These are phyloP conservation scores for Trichothecium roseum DNA, from an alignment of 2,329 filamentous ascomycete genomes.

Conservation along the genomic window DNA sequence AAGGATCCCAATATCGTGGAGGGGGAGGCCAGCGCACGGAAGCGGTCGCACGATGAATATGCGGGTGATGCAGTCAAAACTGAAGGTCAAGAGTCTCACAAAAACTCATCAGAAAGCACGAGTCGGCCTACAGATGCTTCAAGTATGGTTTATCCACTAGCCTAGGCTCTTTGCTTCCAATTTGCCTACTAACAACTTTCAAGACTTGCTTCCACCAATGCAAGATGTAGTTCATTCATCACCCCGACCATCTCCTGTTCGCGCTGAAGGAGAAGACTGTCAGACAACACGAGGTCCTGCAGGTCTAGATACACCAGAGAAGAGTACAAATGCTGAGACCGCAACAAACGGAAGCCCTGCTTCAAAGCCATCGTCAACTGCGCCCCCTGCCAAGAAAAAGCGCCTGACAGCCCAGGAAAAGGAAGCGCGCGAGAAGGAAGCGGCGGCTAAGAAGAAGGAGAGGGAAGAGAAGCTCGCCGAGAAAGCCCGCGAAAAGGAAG, in stretches of 20 bases:
- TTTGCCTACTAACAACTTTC: constrained; percentile 7
- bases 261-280: constrained; percentile 32
- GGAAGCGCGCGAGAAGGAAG: constrained; percentile 25
- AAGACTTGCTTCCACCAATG: constrained; percentile 14
- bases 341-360: constrained; percentile 4
- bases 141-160: too few relatives aligned
- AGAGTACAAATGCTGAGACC: constrained; percentile 6
- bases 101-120: not conserved
- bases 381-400: constrained; percentile 27
- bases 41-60: constrained; percentile 37
- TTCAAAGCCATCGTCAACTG: constrained; percentile 9
- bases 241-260: constrained; percentile 17
- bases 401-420: constrained; percentile 30
- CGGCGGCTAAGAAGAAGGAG: constrained; percentile 22
- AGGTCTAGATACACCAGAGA: constrained; percentile 21
- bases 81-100: too few relatives aligned
- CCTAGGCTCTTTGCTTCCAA: too few relatives aligned
- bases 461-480: constrained; percentile 26
- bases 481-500: constrained; percentile 28
- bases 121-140: too few relatives aligned
- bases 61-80: constrained; percentile 18
- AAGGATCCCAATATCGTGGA: constrained; percentile 39
- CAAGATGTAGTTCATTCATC: constrained; percentile 15
- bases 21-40: constrained; percentile 28
- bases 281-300: constrained; percentile 26